A percentile compares a stretch with the other conserved stretches of the same genome.
These are phyloP conservation scores for Claviceps africana DNA, from an alignment of 2,329 filamentous ascomycete genomes.

Conservation along the genomic window DNA sequence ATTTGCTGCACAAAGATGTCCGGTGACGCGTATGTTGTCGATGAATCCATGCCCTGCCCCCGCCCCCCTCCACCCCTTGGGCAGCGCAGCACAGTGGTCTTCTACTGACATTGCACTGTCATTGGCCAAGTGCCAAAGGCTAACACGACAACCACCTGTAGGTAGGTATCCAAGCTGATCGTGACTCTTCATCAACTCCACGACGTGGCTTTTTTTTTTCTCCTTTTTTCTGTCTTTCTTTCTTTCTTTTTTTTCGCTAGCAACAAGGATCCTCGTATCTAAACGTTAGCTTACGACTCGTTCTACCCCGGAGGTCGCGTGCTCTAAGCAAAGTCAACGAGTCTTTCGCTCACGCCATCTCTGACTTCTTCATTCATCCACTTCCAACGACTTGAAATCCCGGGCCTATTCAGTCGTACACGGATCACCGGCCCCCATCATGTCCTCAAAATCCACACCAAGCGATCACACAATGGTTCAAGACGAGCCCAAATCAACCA, in stretches of 20 bases:
- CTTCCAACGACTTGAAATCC: not conserved
- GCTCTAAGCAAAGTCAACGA: not conserved
- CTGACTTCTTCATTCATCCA: not conserved
- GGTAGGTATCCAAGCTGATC: not conserved
- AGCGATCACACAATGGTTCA: conserved; percentile 19
- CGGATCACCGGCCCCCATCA: conserved; percentile 5
- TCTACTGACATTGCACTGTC: not conserved
- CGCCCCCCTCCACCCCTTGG: too few relatives aligned
- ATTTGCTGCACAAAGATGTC: not conserved
- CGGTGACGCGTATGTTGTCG: not conserved
- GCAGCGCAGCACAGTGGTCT: not conserved
- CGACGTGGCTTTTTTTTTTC: not conserved
- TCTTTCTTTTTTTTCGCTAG: too few relatives aligned
- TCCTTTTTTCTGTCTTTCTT: too few relatives aligned
- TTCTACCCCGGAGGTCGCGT: not conserved
- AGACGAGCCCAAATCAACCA: conserved; percentile 2
- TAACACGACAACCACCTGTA: not conserved
- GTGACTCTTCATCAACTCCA: not conserved
- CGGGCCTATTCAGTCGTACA: not conserved
- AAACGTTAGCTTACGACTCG: not conserved
- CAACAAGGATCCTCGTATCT: not conserved
- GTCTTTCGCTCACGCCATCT: not conserved
- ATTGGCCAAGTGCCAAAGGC: not conserved
- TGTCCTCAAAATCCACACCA: conserved; percentile 15
- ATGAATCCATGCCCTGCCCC: too few relatives aligned